Evolutionary conservation across 2,329 filamentous ascomycete species (phyloP).

Genomic region (Ophiosphaerella narmari): DNA sequence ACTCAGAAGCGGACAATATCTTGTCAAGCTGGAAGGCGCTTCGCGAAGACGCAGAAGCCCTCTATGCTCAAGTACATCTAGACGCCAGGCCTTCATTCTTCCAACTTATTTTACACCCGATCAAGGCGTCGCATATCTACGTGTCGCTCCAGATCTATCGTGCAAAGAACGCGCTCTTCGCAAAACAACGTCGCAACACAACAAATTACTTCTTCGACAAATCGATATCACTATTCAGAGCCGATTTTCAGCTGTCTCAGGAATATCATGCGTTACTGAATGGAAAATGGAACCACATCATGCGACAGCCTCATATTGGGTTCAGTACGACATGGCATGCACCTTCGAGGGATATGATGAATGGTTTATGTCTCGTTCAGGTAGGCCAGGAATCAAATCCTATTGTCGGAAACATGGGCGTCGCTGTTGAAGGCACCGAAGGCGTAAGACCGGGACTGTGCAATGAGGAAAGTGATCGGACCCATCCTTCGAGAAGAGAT

Average conservation of each 20-base stretch:
- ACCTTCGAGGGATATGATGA: conserved; percentile 67
- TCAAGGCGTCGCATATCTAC: conserved; percentile 58
- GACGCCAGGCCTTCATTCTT: conserved; percentile 61
- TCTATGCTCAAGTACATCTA: conserved; percentile 34
- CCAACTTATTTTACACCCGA: conserved; percentile 61
- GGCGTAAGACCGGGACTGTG: conserved; percentile 5
- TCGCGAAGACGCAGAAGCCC: background rate
- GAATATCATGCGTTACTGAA: conserved; percentile 5
- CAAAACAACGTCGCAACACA: conserved; percentile 24
- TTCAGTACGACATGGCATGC: conserved; percentile 59
- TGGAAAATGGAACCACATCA: conserved; percentile 65
- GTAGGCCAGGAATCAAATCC: conserved; percentile 56
- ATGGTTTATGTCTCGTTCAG: conserved; percentile 62
- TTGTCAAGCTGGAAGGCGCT: conserved; percentile 1
- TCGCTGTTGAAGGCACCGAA: conserved; percentile 61
- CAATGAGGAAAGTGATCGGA: conserved; percentile 66
- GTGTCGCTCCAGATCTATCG: conserved; percentile 21
- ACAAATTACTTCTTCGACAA: conserved; percentile 5
- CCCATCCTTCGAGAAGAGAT: conserved; percentile 59
- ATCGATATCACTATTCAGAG: conserved; percentile 2
- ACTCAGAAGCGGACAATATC: conserved; percentile 7
- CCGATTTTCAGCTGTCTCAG: conserved; percentile 8
- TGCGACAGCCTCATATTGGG: conserved; percentile 52
- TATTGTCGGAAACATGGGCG: conserved; percentile 60
- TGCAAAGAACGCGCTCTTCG: conserved; percentile 60